Conservation (phyloP, 1,284 basidiomycete species). For the Phylloporus sp. region DNA sequence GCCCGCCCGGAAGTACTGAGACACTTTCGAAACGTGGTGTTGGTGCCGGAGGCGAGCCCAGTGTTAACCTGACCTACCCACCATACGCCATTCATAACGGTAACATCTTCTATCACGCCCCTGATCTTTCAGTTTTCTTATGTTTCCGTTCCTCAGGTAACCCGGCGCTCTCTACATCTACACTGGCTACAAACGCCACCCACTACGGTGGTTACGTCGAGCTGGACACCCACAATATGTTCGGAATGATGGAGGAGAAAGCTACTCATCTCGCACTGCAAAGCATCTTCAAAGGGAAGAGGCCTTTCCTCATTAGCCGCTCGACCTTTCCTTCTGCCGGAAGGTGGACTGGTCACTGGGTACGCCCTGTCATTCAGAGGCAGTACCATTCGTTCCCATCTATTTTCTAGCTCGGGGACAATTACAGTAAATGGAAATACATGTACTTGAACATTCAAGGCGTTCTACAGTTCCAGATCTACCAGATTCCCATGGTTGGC, state of each 20-base stretch:
- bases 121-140: background rate
- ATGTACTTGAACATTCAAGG: conserved; percentile 69
- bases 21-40: conserved; percentile 29
- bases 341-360: conserved; percentile 70
- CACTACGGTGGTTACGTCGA: conserved; percentile 48
- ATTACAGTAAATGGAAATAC: conserved; percentile 73
- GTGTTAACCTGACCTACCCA: conserved; percentile 60
- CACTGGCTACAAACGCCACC: conserved; percentile 50
- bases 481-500: conserved; percentile 80
- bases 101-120: conserved; percentile 26
- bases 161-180: conserved; percentile 36
- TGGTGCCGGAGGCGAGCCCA: conserved; percentile 53
- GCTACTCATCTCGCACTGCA: conserved; percentile 46
- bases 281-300: conserved; percentile 40
- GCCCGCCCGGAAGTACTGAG: conserved; percentile 19
- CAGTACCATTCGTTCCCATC: conserved; percentile 1
- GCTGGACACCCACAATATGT: conserved; percentile 53
- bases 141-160: conserved; percentile 21
- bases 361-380: conserved; percentile 29
- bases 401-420: conserved; percentile 68
- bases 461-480: conserved; percentile 78
- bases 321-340: conserved; percentile 68
- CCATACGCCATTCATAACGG: conserved; percentile 80
- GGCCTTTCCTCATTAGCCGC: conserved; percentile 55
- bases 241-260: conserved; percentile 49